These are phyloP conservation scores for Claviceps fusiformis DNA, from an alignment of 2,329 filamentous ascomycete species.

Conservation along the genomic window DNA sequence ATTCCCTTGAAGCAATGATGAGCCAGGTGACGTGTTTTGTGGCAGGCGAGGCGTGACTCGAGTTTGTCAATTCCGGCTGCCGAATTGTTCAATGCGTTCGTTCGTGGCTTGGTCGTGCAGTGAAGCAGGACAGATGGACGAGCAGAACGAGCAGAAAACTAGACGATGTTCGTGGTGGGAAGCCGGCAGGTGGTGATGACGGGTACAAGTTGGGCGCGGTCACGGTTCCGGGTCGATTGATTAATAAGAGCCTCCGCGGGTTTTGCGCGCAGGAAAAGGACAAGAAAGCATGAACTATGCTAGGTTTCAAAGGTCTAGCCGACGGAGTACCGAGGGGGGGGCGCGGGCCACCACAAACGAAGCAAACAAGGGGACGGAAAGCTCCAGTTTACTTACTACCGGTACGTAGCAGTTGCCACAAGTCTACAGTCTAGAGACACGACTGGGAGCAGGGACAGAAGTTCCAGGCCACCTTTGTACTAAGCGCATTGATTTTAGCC, in stretches of 20 bases:
- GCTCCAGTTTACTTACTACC: too few species aligned
- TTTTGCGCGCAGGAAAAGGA: not conserved
- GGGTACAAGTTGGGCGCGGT: slow-evolving; percentile 1
- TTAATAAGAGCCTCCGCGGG: slow-evolving; percentile 3
- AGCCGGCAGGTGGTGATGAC: not conserved
- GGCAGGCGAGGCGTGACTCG: not conserved
- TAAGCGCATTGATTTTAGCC: not conserved
- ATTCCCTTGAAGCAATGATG: too few species aligned
- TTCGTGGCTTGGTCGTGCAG: not conserved
- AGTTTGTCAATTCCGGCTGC: not conserved
- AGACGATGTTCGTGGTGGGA: not conserved
- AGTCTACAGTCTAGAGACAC: too few species aligned
- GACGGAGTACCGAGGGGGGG: not conserved
- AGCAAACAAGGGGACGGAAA: too few species aligned
- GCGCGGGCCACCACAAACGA: too few species aligned
- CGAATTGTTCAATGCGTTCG: not conserved
- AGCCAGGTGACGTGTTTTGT: too few species aligned
- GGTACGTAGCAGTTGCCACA: too few species aligned
- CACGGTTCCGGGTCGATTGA: not conserved
- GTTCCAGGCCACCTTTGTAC: not conserved
- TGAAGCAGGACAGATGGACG: not conserved
- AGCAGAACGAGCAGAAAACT: not conserved
- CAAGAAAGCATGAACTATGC: not conserved
- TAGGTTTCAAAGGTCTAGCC: not conserved
- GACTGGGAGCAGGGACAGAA: too few species aligned